A percentile compares a stretch with the other conserved stretches of the same genome.
These are phyloP conservation scores for Lathyrus oleraceus DNA, from an alignment of 306 rosid species.

Conservation along the genomic window DNA sequence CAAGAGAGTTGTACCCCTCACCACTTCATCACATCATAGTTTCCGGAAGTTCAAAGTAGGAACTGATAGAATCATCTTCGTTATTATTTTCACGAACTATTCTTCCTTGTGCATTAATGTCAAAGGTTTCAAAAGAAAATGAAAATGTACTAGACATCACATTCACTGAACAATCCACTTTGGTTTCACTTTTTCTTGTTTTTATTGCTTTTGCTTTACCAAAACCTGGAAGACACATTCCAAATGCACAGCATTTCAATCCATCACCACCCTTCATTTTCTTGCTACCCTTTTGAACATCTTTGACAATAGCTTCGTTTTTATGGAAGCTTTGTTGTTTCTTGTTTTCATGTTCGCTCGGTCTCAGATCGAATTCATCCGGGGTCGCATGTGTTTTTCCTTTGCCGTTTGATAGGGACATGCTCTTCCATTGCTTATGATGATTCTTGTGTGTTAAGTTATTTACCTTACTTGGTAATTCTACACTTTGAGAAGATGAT, in stretches of 20 bases:
- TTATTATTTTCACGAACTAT: constrained; percentile 32
- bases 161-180: constrained; percentile 32
- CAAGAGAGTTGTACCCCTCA: no score
- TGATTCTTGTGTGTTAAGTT: constrained; percentile 25
- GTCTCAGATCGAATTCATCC: constrained; percentile 57
- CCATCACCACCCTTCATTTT: constrained; percentile 29
- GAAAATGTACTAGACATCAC: constrained; percentile 73
- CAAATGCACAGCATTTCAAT: constrained; percentile 57
- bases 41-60: constrained; percentile 76
- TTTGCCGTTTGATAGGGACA: constrained; percentile 46
- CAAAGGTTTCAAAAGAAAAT: constrained; percentile 72
- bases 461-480: constrained; percentile 36
- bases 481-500: constrained; percentile 50
- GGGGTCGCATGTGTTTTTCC: constrained; percentile 45
- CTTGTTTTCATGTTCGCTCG: constrained; percentile 33
- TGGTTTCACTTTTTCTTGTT: constrained; percentile 43
- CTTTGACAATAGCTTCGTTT: neutral
- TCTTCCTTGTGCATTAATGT: constrained; percentile 53
- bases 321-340: constrained; percentile 18
- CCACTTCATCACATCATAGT: constrained; percentile 42
- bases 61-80: constrained; percentile 56
- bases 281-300: constrained; percentile 22
- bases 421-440: constrained; percentile 43
- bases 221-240: constrained; percentile 68
- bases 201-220: constrained; percentile 57